phyloP scores from a whole-genome alignment of 768 basidiomycete species.

The Macrocybe gigantea region DNA sequence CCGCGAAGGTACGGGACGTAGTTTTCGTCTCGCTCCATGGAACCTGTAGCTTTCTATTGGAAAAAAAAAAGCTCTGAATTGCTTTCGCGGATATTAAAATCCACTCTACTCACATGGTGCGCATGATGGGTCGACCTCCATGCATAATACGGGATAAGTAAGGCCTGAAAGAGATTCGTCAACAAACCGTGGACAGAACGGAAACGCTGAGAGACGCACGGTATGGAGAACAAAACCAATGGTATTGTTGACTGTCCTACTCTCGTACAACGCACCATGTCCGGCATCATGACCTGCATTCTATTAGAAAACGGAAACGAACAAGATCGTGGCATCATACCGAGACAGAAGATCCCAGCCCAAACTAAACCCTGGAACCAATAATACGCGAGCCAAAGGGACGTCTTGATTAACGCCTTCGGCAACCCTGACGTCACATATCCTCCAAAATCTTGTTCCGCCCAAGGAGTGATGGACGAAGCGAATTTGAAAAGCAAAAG shows the following conservation, averaged over 20 bases:
- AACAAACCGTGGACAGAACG: neutral
- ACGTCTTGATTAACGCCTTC: constrained; percentile 21
- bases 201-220: constrained; percentile 17
- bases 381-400: constrained; percentile 44
- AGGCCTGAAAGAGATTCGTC: constrained; percentile 26
- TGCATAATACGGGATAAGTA: constrained; percentile 55
- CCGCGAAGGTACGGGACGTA: constrained; percentile 49
- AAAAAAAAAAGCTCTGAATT: neutral
- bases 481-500: constrained; percentile 38
- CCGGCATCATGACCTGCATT: constrained; percentile 38
- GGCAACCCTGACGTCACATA: constrained; percentile 23
- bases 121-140: constrained; percentile 67
- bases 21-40: constrained; percentile 75
- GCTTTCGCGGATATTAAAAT: neutral
- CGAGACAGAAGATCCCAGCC: constrained; percentile 49
- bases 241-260: constrained; percentile 29
- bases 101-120: constrained; percentile 45
- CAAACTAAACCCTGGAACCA: constrained; percentile 46
- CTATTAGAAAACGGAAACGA: neutral
- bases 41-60: constrained; percentile 55
- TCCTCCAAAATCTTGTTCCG: constrained; percentile 33
- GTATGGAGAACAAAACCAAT: constrained; percentile 46
- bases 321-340: constrained; percentile 17
- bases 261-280: constrained; percentile 34
- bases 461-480: constrained; percentile 33